Conservation (phyloP, 805 yeast species). For the Pichia deserticola region DNA sequence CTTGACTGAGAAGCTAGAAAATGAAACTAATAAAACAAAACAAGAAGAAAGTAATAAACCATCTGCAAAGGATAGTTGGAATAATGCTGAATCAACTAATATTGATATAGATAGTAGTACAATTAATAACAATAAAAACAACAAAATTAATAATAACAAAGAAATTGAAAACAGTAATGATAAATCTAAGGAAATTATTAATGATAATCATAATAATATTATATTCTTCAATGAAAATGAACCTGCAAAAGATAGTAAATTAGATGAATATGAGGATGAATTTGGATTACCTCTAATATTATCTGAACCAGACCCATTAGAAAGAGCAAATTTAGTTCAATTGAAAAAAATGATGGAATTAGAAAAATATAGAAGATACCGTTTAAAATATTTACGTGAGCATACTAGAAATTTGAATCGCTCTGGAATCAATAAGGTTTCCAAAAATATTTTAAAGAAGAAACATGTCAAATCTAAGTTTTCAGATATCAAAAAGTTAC, state of each 20-base stretch:
- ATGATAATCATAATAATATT: neutral
- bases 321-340: slow-evolving; percentile 26
- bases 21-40: neutral
- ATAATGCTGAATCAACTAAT: slow-evolving; percentile 14
- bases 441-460: slow-evolving; percentile 1
- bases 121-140: neutral
- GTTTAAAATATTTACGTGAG: slow-evolving; percentile 34
- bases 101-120: neutral
- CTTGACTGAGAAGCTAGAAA: slow-evolving; percentile 13
- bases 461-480: slow-evolving; percentile 7
- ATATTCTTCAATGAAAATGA: slow-evolving; percentile 6
- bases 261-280: neutral
- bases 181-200: too few species aligned
- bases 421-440: slow-evolving; percentile 4
- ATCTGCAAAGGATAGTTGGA: neutral
- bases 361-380: slow-evolving; percentile 41
- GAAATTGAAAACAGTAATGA: too few species aligned
- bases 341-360: slow-evolving; percentile 32
- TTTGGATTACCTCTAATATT: neutral
- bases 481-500: slow-evolving; percentile 7
- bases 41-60: neutral
- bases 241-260: neutral
- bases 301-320: slow-evolving; percentile 23
- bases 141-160: too few species aligned
- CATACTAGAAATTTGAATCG: slow-evolving; percentile 23